Evolutionary conservation across 2,329 filamentous ascomycete genomes (phyloP).

Genomic region (Aspergillus sojae): DNA sequence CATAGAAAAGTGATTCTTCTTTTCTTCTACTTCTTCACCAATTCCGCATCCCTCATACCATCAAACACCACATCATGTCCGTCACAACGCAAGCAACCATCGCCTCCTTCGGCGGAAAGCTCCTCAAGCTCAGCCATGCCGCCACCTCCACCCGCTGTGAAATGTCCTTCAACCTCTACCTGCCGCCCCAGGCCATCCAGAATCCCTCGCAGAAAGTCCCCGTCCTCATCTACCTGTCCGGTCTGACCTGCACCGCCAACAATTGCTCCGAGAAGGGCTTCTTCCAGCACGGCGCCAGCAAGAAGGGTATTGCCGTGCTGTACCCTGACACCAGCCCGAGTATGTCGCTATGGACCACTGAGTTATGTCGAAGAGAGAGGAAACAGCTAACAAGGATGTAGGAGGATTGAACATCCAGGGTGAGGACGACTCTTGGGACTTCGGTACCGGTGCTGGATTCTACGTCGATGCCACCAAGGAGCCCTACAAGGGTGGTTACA

Average conservation of each 20-base stretch:
- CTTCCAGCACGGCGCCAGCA: conserved; percentile 80
- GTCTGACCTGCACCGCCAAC: conserved; percentile 91
- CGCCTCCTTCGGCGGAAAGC: conserved; percentile 87
- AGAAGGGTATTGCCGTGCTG: conserved; percentile 84
- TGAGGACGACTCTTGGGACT: conserved; percentile 88
- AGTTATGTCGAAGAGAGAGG: not conserved
- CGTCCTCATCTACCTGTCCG: conserved; percentile 89
- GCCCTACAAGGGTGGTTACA: conserved; percentile 78
- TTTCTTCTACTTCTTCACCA: conserved; percentile 8
- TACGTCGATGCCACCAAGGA: conserved; percentile 82
- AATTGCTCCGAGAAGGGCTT: conserved; percentile 79
- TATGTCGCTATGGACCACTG: conserved; percentile 40
- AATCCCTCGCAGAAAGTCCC: conserved; percentile 66
- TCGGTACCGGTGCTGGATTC: conserved; percentile 89
- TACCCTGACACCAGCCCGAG: conserved; percentile 95
- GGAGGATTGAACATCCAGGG: conserved; percentile 76
- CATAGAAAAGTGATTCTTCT: conserved; percentile 3
- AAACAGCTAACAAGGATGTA: conserved; percentile 29
- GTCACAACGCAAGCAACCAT: conserved; percentile 91
- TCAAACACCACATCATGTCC: conserved; percentile 58
- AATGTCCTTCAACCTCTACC: conserved; percentile 91
- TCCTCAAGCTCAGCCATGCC: conserved; percentile 89
- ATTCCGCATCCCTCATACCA: not conserved
- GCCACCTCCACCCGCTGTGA: conserved; percentile 77
- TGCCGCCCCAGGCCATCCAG: conserved; percentile 70